Conservation (phyloP, 495 filamentous ascomycete species). For the Polyplosphaeria fusca region DNA sequence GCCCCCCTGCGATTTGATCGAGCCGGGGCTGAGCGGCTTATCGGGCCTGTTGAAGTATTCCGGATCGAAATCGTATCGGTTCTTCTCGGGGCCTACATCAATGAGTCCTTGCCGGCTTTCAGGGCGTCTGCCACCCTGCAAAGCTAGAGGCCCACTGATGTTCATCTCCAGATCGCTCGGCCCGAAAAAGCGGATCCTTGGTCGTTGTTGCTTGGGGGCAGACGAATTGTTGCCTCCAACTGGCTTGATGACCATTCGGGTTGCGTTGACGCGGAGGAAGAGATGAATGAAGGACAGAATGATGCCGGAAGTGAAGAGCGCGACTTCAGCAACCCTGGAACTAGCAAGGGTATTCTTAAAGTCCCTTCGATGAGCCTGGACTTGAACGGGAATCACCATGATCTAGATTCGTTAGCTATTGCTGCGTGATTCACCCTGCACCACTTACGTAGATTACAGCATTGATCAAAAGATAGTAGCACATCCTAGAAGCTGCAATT, state of each 20-base stretch:
- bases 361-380: conserved; percentile 26
- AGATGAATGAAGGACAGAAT: conserved; percentile 34
- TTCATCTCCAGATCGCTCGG: conserved; percentile 36
- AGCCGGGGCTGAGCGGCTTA: conserved; percentile 18
- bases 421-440: neutral
- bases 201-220: conserved; percentile 20
- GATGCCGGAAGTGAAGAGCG: conserved; percentile 30
- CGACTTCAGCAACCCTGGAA: conserved; percentile 31
- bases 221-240: conserved; percentile 1
- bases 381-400: conserved; percentile 32
- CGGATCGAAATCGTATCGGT: conserved; percentile 16
- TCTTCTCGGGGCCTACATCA: conserved; percentile 25
- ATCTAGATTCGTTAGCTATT: conserved; percentile 16
- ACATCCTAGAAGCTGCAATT: conserved; percentile 36
- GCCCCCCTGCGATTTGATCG: conserved; percentile 10
- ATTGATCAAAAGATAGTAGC: conserved; percentile 31
- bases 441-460: conserved; percentile 30
- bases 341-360: conserved; percentile 29
- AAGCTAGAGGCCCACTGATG: conserved; percentile 32
- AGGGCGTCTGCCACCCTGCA: conserved; percentile 22
- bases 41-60: conserved; percentile 25
- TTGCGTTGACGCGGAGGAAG: conserved; percentile 34
- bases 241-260: conserved; percentile 34
- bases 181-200: conserved; percentile 32
- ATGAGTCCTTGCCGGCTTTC: conserved; percentile 30